Evolutionary conservation across 257 asterid genomes (phyloP), one percentile per base, ranked within the genome.

Genomic region (Lavandula angustifolia): DNA sequence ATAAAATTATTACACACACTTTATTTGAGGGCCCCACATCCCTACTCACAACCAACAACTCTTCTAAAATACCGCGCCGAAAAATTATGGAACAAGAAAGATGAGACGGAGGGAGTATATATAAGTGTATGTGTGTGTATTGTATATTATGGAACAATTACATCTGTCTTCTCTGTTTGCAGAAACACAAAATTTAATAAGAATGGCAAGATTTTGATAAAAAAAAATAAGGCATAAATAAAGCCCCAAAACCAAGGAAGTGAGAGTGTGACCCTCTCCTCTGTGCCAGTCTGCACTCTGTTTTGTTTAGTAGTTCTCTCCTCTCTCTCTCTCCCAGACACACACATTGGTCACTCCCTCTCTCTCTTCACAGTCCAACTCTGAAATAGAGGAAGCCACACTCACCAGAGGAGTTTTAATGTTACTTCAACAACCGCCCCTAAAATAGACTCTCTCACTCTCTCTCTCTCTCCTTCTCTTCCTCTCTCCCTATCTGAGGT

Each of bases 331-430:
- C 73, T 6, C 72, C 43, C 63, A 59, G n/a, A 66, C 32, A 57
- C 70, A 44, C 69, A 46, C 64, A 68, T 66, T 55, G 60, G 69
- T 48, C 68, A 8, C 73, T 60, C 73, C 34, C 78, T 22, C 27
- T 22, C 1, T 78, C 82, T 82, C 84, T 68, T 29, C 41, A 38
- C 47, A 41, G 52, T 68, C 71, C 41, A 51, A 65, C 89, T 81
- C 94, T 85, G 89, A 85, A 80, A 78, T 72, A 81, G 89, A 81
- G 80, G 83, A 80, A 72, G 57, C 37, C 69, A 75, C 64, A 41
- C 64, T 51, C 67, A 68, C 40, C 80, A 68, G 68, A 67, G 62
- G 80, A 67, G 75, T 77, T 82, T 78, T 77, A 77, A 77, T 83
- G 85, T 73, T 77, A 76, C 27, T 79, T 80, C 84, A 84, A 75